Percentiles rank a stretch among this genome's conserved stretches.
Conservation (phyloP, 768 basidiomycete species). For the Lactifluus rugatus region DNA sequence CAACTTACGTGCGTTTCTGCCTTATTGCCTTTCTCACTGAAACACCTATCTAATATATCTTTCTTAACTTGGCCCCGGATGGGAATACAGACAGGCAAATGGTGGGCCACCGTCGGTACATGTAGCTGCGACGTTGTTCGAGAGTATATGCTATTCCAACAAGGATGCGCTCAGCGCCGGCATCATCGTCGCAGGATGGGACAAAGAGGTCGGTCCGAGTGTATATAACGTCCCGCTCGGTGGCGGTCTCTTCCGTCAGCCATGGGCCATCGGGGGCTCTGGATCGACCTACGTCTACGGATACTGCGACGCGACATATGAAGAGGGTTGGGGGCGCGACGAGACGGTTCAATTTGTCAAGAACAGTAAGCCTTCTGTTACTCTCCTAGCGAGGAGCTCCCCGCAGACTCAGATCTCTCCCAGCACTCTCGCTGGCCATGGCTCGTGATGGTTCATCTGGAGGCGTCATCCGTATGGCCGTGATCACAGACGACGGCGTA, state of each 20-base stretch:
- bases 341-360: slow-evolving; percentile 91
- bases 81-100: slow-evolving; percentile 32
- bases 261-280: slow-evolving; percentile 98
- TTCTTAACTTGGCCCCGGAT: background rate
- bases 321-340: slow-evolving; percentile 83
- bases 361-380: slow-evolving; percentile 62
- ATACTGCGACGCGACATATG: slow-evolving; percentile 97
- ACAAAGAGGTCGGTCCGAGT: slow-evolving; percentile 78
- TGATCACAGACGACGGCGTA: slow-evolving; percentile 87
- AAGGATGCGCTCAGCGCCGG: slow-evolving; percentile 85
- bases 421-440: slow-evolving; percentile 94
- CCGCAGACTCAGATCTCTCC: background rate
- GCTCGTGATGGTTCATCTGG: slow-evolving; percentile 96
- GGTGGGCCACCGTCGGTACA: slow-evolving; percentile 70
- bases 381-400: background rate
- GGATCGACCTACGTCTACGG: slow-evolving; percentile 98
- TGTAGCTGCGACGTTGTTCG: slow-evolving; percentile 73
- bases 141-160: slow-evolving; percentile 85
- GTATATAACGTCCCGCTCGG: slow-evolving; percentile 97
- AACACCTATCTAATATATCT: background rate
- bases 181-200: slow-evolving; percentile 98
- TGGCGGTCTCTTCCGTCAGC: slow-evolving; percentile 92
- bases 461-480: slow-evolving; percentile 93
- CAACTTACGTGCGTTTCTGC: slow-evolving; percentile 49
- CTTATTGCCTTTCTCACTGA: background rate